phyloP scores from a whole-genome alignment of 805 yeast species.

The Cyberlindnera maritima region DNA sequence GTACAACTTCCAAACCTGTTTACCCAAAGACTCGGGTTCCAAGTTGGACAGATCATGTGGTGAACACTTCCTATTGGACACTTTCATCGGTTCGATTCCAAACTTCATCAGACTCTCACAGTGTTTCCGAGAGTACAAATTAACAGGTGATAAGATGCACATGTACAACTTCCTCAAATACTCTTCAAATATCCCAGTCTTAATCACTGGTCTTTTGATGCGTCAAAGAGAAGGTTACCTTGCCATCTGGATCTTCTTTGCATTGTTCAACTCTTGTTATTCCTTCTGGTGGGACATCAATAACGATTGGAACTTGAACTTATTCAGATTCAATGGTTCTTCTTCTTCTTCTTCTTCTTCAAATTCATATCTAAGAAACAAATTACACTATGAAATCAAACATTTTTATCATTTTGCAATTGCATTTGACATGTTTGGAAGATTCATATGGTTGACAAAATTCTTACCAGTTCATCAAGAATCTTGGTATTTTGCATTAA shows the following conservation, averaged over 20 bases:
- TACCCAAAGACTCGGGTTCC: constrained; percentile 27
- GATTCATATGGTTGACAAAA: constrained; percentile 77
- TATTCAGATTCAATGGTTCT: constrained; percentile 40
- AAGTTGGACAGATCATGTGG: constrained; percentile 35
- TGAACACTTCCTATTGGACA: constrained; percentile 32
- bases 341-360: too few relatives aligned
- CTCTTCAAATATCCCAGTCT: constrained; percentile 55
- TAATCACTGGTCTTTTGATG: constrained; percentile 34
- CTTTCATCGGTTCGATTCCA: constrained; percentile 50
- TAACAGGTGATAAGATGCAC: constrained; percentile 47
- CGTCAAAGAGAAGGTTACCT: constrained; percentile 16
- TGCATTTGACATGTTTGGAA: constrained; percentile 54
- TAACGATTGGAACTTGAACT: constrained; percentile 73
- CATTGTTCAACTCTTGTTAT: constrained; percentile 66
- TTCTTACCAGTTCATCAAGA: constrained; percentile 30
- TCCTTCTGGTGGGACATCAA: constrained; percentile 87
- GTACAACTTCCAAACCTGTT: constrained; percentile 34
- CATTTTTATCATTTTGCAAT: constrained; percentile 56
- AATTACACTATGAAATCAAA: constrained; percentile 13
- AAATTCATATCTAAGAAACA: constrained; percentile 5
- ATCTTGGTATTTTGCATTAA: constrained; percentile 9
- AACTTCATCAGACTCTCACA: constrained; percentile 76
- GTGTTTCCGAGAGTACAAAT: constrained; percentile 70
- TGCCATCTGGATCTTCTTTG: constrained; percentile 35
- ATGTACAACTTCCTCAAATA: constrained; percentile 76